Conservation (phyloP, 352 stramenopile species). For the Globisporangium perplexum region DNA sequence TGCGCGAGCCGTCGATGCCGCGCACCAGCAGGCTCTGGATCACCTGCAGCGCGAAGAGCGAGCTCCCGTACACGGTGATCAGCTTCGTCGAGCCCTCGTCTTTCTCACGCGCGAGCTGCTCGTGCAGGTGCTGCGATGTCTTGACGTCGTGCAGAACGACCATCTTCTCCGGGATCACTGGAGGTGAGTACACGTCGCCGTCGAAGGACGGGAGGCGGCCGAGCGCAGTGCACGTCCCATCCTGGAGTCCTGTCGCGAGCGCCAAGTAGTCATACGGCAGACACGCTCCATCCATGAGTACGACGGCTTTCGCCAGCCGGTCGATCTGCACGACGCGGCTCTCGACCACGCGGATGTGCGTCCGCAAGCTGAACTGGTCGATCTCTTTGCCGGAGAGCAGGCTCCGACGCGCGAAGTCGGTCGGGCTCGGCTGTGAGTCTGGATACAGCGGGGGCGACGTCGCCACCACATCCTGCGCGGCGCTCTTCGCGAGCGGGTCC, state of each 20-base stretch:
- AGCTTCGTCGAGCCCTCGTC: conserved; percentile 12
- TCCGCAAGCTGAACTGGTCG: conserved; percentile 52
- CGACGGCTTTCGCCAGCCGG: conserved; percentile 49
- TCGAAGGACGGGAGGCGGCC: conserved; percentile 31
- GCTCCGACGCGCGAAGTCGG: conserved; percentile 51
- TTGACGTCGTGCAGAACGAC: conserved; percentile 16
- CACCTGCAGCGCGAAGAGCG: conserved; percentile 60
- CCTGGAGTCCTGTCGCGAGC: conserved; percentile 69
- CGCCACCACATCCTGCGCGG: background rate
- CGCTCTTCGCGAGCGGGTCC: background rate
- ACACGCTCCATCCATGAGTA: conserved; percentile 77
- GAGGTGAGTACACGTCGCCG: conserved; percentile 24
- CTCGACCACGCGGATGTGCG: conserved; percentile 54
- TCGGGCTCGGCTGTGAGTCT: conserved; percentile 7
- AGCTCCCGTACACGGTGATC: conserved; percentile 63
- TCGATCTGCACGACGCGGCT: conserved; percentile 71
- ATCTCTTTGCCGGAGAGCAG: conserved; percentile 33
- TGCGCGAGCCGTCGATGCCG: conserved; percentile 32
- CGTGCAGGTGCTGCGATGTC: conserved; percentile 14
- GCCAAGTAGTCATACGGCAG: conserved; percentile 83
- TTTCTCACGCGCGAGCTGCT: conserved; percentile 7
- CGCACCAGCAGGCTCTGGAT: conserved; percentile 45
- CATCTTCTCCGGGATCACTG: conserved; percentile 14
- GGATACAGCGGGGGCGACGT: background rate
- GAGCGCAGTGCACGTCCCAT: conserved; percentile 43